Conservation (phyloP, 106 monocot genomes). For the Dendrobium huoshanense region DNA sequence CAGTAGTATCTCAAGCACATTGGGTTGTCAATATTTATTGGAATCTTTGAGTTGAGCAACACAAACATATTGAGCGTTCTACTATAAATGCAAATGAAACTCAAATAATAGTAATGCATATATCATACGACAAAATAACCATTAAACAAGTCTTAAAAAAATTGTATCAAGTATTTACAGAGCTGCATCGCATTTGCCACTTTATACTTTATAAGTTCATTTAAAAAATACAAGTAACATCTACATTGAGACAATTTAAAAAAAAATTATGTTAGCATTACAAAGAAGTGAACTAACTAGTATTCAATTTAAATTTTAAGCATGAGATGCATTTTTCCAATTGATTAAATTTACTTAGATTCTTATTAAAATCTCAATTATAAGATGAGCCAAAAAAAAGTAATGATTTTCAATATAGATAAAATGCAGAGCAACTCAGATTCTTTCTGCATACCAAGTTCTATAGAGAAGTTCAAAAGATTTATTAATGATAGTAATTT, state of each 20-base stretch:
- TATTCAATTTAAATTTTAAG: not conserved
- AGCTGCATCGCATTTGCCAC: too few relatives aligned
- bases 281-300: not conserved
- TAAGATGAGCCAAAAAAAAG: conserved; percentile 84
- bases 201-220: too few relatives aligned
- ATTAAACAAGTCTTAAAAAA: too few relatives aligned
- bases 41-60: not conserved
- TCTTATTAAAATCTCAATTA: conserved; percentile 78
- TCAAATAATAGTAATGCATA: not conserved
- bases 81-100: not conserved
- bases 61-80: not conserved
- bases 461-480: conserved; percentile 29
- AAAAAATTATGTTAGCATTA: not conserved
- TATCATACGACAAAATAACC: too few relatives aligned
- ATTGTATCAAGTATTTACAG: too few relatives aligned
- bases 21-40: not conserved
- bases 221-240: too few relatives aligned
- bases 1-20: not conserved
- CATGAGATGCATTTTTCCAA: not conserved
- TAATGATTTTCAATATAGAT: conserved; percentile 95
- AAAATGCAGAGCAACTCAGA: conserved; percentile 86
- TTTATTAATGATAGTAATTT: not conserved
- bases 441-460: conserved; percentile 92
- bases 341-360: conserved; percentile 47
- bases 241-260: not conserved